Evolutionary conservation across 139 green algal genomes (phyloP).

Genomic region (Picochlorum sp.): DNA sequence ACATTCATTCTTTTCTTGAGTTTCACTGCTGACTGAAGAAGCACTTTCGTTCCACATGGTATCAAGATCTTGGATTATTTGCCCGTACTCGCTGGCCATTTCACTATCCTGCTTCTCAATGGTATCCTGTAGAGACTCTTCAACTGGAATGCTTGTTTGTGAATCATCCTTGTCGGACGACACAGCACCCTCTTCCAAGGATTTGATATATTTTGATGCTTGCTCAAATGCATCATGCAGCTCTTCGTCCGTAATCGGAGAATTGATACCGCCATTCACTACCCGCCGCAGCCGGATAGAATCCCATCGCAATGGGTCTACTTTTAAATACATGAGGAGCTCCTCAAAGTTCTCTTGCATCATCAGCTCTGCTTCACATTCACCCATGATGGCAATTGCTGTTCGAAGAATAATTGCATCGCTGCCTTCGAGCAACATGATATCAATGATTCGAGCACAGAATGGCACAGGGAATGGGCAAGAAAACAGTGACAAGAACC

Average conservation of each 20-base stretch:
- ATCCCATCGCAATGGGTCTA: conserved; percentile 32
- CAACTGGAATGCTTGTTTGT: not conserved
- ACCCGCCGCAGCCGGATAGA: conserved; percentile 23
- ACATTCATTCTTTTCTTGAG: no score
- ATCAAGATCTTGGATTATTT: conserved; percentile 14
- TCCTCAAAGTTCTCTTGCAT: conserved; percentile 72
- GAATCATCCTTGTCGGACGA: not conserved
- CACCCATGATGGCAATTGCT: conserved; percentile 55
- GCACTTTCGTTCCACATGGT: conserved; percentile 1
- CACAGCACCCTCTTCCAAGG: not conserved
- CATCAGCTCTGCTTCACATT: conserved; percentile 56
- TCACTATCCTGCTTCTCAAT: not conserved
- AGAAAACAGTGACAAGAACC: conserved; percentile 87
- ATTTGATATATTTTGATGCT: not conserved
- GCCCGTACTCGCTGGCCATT: not conserved
- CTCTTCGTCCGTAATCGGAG: conserved; percentile 10
- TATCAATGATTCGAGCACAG: conserved; percentile 71
- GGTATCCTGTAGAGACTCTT: not conserved
- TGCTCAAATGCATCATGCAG: not conserved
- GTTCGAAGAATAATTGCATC: conserved; percentile 45
- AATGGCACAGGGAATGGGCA: conserved; percentile 79
- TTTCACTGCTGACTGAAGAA: not conserved
- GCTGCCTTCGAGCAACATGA: conserved; percentile 63
- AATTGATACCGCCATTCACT: conserved; percentile 27
- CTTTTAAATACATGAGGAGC: conserved; percentile 78